Base-by-base conservation (phyloP, 2,329 filamentous ascomycete species). In the Pestalotiopsis sp. region DNA sequence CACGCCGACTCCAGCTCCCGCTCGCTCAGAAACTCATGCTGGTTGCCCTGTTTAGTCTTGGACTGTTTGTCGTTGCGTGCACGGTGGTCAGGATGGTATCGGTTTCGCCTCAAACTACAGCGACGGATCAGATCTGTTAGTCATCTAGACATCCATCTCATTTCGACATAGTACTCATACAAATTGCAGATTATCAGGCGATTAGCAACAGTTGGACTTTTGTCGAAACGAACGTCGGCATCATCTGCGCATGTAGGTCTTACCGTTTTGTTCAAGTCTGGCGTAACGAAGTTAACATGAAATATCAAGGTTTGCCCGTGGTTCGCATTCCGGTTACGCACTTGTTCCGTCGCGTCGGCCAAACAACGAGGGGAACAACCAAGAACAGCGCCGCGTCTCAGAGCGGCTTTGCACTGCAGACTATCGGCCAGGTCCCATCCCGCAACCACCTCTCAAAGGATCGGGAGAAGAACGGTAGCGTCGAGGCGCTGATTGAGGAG, bases 171-270 rank as follows among this genome's bases (percentile, higher is more conserved):
- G 6, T 20, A n/a, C 52, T 57, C n/a, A 57, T 25, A 23, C 17
- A 49, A 11, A 2, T 60, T 7, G 20, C 49, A 71, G 70, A 70
- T 39, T 71, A 71, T 45, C 70, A 71, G 60, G 70, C 70, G 6
- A 70, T 66, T 2, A 70, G 69, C 11, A 71, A 71, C 67, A 71
- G 70, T 52, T 71, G 70, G 70, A 71, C 70, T 2, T 71, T 71
- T 31, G 64, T 71, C 13, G 70, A 71, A 38, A 67, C 66, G 1
- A 68, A 71, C 36, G 67, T 71, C 13, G 70, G 67, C 11, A 71
- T 71, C 27, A 71, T 71, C 25, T 71, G 70, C 63, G 70, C 70
- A 41, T 71, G 70, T 71, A 61, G 56, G 67, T 70, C 0, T 17
- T 64, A 3, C 39, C 20, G 14, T 49, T 5, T 27, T 14, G 4